phyloP scores from a whole-genome alignment of 257 asterid genomes.

The Jacaranda mimosifolia region DNA sequence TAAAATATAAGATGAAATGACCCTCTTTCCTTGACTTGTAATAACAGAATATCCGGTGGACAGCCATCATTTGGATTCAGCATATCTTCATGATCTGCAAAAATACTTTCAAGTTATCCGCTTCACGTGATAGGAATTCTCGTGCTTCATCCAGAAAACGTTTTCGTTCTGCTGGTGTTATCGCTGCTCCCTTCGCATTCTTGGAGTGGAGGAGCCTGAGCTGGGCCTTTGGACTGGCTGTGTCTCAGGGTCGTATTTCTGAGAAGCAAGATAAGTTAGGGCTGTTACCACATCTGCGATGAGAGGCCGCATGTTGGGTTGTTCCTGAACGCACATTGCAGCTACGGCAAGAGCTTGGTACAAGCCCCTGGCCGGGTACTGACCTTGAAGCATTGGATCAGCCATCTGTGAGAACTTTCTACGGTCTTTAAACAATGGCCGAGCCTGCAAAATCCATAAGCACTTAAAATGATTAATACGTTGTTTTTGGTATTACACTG shows the following conservation, averaged over 20 bases:
- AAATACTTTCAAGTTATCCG: background rate
- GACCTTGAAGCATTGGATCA: constrained; percentile 61
- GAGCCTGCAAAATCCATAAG: constrained; percentile 46
- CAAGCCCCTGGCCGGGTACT: constrained; percentile 57
- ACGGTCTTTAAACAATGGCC: constrained; percentile 65
- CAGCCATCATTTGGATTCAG: background rate
- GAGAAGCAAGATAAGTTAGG: constrained; percentile 67
- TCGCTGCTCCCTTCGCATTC: constrained; percentile 53
- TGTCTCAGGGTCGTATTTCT: constrained; percentile 56
- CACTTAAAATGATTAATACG: background rate
- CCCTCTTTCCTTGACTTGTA: background rate
- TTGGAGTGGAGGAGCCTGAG: constrained; percentile 61
- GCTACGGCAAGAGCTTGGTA: constrained; percentile 70
- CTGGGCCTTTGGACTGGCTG: constrained; percentile 55
- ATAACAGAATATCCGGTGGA: too few relatives aligned
- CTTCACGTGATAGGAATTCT: background rate
- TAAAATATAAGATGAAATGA: background rate
- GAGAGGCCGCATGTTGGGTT: constrained; percentile 68
- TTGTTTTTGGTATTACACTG: too few relatives aligned
- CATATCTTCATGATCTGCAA: background rate
- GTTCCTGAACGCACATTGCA: constrained; percentile 72
- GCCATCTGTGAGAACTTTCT: constrained; percentile 68
- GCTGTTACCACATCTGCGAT: constrained; percentile 80
- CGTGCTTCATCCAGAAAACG: background rate
- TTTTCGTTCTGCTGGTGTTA: background rate